These are phyloP conservation scores for Trichoderma harzianum DNA, from an alignment of 2,329 filamentous ascomycete genomes.

Conservation along the genomic window DNA sequence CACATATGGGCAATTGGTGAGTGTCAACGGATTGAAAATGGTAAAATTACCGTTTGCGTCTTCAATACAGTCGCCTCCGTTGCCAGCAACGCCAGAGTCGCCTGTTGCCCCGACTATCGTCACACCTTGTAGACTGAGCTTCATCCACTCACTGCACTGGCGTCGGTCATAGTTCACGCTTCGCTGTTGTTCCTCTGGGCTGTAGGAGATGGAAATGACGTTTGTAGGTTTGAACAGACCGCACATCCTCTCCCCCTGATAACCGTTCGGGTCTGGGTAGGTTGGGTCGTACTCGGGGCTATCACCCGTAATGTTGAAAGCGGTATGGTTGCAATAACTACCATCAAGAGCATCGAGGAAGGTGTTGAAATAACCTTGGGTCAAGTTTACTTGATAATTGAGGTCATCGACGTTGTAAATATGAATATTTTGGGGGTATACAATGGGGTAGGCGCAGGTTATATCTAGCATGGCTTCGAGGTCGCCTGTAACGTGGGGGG, in stretches of 20 bases:
- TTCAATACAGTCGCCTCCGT: conserved; percentile 37
- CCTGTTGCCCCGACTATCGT: conserved; percentile 43
- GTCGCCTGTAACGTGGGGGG: neutral
- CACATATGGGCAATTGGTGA: conserved; percentile 46
- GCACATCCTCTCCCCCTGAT: conserved; percentile 41
- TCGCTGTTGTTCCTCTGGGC: conserved; percentile 47
- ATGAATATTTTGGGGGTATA: conserved; percentile 48
- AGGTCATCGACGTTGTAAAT: conserved; percentile 35
- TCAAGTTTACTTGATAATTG: neutral
- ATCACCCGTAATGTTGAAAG: conserved; percentile 31
- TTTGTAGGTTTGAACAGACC: conserved; percentile 44
- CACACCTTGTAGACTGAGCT: conserved; percentile 51
- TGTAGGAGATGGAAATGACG: conserved; percentile 53
- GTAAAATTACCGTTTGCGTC: conserved; percentile 27
- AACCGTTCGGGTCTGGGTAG: conserved; percentile 32
- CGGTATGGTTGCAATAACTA: conserved; percentile 37
- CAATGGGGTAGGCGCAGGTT: conserved; percentile 44
- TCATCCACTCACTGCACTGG: conserved; percentile 55
- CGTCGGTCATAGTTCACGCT: conserved; percentile 46
- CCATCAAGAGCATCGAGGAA: conserved; percentile 43
- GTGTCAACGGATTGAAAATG: conserved; percentile 41
- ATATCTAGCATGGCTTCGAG: conserved; percentile 49
- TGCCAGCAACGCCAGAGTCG: conserved; percentile 44
- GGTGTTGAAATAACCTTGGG: conserved; percentile 32
- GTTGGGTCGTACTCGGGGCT: conserved; percentile 1